Percentiles rank a stretch among this genome's conserved stretches.
These are phyloP conservation scores for Claviceps purpurea DNA, from an alignment of 2,329 filamentous ascomycete species.

Conservation along the genomic window DNA sequence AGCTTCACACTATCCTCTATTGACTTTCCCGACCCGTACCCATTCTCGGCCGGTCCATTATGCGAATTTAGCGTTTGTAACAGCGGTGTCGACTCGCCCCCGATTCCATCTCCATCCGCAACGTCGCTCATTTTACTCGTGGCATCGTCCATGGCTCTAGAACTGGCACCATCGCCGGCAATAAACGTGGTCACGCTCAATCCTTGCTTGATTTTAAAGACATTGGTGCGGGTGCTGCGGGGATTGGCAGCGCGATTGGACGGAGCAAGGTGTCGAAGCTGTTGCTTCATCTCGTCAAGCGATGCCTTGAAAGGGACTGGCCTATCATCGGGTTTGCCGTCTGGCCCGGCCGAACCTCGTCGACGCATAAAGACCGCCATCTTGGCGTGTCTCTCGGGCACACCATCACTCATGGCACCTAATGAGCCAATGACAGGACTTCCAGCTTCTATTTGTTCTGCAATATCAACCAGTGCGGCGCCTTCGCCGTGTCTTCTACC, in stretches of 20 bases:
- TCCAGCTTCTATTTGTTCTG: conserved; percentile 25
- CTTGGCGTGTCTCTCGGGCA: conserved; percentile 33
- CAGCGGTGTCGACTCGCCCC: conserved; percentile 9
- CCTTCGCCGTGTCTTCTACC: conserved; percentile 18
- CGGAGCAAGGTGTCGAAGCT: conserved; percentile 48
- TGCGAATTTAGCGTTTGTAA: conserved; percentile 3
- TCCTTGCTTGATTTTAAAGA: conserved; percentile 52
- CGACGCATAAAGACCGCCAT: conserved; percentile 47
- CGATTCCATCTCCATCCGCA: conserved; percentile 2
- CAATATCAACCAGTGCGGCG: conserved; percentile 24
- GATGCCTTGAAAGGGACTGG: conserved; percentile 45
- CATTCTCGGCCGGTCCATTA: conserved; percentile 4
- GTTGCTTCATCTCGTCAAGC: conserved; percentile 47
- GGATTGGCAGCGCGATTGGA: conserved; percentile 54
- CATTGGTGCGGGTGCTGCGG: conserved; percentile 43
- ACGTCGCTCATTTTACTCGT: not conserved
- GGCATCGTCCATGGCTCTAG: conserved; percentile 4
- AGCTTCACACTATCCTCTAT: conserved; percentile 2
- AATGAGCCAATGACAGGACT: conserved; percentile 21
- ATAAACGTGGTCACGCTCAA: conserved; percentile 9
- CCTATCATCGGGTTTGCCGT: conserved; percentile 32
- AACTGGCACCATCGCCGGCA: conserved; percentile 1
- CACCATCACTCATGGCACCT: conserved; percentile 24
- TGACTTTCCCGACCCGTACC: conserved; percentile 8
- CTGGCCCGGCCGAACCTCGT: conserved; percentile 39